Evolutionary conservation across 495 filamentous ascomycete species (phyloP).

Genomic region (Poronia punctata): DNA sequence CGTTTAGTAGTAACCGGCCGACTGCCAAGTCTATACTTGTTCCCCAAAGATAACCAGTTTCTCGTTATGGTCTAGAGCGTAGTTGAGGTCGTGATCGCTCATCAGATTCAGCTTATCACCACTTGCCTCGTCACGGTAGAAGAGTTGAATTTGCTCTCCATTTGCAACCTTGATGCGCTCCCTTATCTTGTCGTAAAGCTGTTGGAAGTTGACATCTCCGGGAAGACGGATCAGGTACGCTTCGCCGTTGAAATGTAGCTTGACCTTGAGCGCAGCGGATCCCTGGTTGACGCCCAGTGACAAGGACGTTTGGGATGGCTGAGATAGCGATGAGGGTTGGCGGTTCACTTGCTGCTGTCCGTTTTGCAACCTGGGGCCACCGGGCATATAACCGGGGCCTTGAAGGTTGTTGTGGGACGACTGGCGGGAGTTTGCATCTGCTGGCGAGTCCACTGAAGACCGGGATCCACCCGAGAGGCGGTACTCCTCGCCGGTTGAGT

Average conservation of each 20-base stretch:
- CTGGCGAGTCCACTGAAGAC: conserved; percentile 53
- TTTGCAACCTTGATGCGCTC: conserved; percentile 64
- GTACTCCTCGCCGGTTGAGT: conserved; percentile 57
- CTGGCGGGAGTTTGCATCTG: conserved; percentile 57
- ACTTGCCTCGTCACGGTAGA: conserved; percentile 80
- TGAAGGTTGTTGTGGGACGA: conserved; percentile 69
- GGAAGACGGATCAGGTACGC: conserved; percentile 87
- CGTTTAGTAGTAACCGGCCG: conserved; percentile 8
- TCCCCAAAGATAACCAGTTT: conserved; percentile 80
- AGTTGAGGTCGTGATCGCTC: conserved; percentile 72
- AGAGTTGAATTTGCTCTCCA: conserved; percentile 62
- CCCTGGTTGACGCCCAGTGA: conserved; percentile 40
- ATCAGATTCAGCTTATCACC: conserved; percentile 65
- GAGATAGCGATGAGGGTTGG: conserved; percentile 66
- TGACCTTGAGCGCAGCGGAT: conserved; percentile 67
- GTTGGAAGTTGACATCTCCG: conserved; percentile 65
- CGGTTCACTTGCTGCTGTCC: conserved; percentile 56
- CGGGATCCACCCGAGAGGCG: conserved; percentile 65
- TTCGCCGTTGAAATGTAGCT: conserved; percentile 87
- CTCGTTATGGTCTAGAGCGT: conserved; percentile 73
- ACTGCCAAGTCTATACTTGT: conserved; percentile 22
- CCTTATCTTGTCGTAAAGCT: conserved; percentile 72
- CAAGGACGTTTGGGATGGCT: conserved; percentile 54
- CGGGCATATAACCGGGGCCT: conserved; percentile 47
- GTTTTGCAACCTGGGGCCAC: conserved; percentile 54